Evolutionary conservation across 306 rosid genomes (phyloP).

Genomic region (Cicer arietinum): DNA sequence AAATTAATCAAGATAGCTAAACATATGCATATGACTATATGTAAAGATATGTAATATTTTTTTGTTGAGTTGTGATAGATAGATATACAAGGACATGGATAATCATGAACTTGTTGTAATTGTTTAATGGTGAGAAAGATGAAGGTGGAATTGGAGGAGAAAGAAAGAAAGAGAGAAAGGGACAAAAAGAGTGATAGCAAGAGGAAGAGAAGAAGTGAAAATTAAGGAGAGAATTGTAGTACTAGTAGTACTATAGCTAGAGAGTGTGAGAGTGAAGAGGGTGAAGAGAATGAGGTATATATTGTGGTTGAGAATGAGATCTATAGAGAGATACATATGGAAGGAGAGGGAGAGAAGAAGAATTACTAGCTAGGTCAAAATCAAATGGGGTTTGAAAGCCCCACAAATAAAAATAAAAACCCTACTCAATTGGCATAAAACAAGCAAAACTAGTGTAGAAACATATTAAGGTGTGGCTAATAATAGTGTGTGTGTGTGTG

Average conservation of each 20-base stretch:
- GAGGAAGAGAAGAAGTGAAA: constrained; percentile 3
- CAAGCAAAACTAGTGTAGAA: constrained; percentile 49
- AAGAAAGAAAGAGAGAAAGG: constrained; percentile 16
- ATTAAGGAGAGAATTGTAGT: background rate
- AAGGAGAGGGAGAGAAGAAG: constrained; percentile 8
- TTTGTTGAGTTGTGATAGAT: background rate
- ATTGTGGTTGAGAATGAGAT: constrained; percentile 48
- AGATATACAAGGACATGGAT: too few species aligned
- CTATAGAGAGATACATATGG: constrained; percentile 5
- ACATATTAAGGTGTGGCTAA: constrained; percentile 50
- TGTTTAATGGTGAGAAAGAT: background rate
- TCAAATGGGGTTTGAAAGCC: constrained; percentile 53
- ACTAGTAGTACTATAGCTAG: constrained; percentile 7
- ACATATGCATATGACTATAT: background rate
- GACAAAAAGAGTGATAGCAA: constrained; percentile 5
- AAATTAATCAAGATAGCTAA: background rate
- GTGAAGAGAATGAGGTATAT: constrained; percentile 34
- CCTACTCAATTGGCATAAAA: constrained; percentile 67
- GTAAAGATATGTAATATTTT: too few species aligned
- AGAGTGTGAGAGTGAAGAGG: constrained; percentile 36
- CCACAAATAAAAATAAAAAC: constrained; percentile 46
- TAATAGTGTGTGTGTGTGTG: constrained; percentile 42
- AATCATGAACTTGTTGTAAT: too few species aligned
- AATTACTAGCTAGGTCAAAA: constrained; percentile 53
- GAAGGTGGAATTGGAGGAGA: constrained; percentile 27